Conservation (phyloP, 108 stramenopile genomes). For the Asterionellopsis glacialis region DNA sequence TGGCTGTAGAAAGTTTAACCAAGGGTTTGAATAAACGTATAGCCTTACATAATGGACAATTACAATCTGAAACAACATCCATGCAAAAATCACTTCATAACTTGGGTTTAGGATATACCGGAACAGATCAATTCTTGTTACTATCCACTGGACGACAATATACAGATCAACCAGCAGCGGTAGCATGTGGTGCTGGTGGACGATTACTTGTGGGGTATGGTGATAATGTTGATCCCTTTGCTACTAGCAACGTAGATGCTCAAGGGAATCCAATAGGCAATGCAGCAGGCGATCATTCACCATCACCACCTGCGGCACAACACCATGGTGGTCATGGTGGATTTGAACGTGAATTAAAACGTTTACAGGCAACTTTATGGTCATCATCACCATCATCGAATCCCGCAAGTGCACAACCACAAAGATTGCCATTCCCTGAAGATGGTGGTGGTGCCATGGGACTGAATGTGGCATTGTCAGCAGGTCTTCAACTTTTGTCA, state of each 20-base stretch:
- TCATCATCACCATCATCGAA: slow-evolving; percentile 9
- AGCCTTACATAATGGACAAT: slow-evolving; percentile 49
- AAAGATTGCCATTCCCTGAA: slow-evolving; percentile 49
- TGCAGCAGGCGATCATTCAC: slow-evolving; percentile 19
- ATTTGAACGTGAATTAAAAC: slow-evolving; percentile 73
- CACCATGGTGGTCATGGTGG: slow-evolving; percentile 26
- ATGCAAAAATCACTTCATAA: slow-evolving; percentile 26
- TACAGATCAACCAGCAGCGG: slow-evolving; percentile 22
- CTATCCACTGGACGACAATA: slow-evolving; percentile 60
- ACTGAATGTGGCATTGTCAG: slow-evolving; percentile 61
- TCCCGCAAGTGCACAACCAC: slow-evolving; percentile 5
- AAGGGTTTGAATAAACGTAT: slow-evolving; percentile 54
- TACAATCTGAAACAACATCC: slow-evolving; percentile 22
- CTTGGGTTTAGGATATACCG: slow-evolving; percentile 46
- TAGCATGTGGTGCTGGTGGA: slow-evolving; percentile 71
- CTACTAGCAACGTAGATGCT: slow-evolving; percentile 3
- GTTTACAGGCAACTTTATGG: slow-evolving; percentile 48
- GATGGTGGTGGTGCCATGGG: slow-evolving; percentile 73
- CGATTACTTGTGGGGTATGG: slow-evolving; percentile 68
- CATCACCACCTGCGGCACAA: slow-evolving; percentile 11
- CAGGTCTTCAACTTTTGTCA: slow-evolving; percentile 65
- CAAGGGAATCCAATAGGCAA: slow-evolving; percentile 4
- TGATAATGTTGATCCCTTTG: slow-evolving; percentile 4
- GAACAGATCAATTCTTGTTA: slow-evolving; percentile 59
- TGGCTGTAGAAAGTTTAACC: slow-evolving; percentile 64